These are phyloP conservation scores for Petunia hybrid DNA, from an alignment of 305 asterid species.

Conservation along the genomic window DNA sequence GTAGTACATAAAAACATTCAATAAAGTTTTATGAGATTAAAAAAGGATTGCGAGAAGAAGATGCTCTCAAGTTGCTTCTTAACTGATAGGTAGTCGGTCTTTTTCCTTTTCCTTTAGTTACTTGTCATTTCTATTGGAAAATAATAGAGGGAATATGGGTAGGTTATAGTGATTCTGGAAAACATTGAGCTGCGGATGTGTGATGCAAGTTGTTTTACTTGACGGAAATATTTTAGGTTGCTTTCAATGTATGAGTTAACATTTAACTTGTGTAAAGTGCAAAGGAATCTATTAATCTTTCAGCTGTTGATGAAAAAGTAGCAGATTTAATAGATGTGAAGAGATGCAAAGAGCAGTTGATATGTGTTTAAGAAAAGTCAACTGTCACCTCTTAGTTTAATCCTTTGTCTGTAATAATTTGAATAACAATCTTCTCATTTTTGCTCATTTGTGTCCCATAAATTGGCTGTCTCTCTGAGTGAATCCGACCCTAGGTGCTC, in stretches of 20 bases:
- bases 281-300: neutral
- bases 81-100: neutral
- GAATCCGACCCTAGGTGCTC: neutral
- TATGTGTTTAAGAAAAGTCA: neutral
- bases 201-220: neutral
- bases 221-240: neutral
- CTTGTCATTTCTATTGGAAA: neutral
- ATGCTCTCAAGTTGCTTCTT: neutral
- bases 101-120: neutral
- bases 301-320: neutral
- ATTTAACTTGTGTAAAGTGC: neutral
- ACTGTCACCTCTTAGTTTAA: neutral
- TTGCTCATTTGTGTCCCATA: neutral
- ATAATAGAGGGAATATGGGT: neutral
- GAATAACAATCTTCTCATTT: neutral
- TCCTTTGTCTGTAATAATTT: neutral
- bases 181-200: neutral
- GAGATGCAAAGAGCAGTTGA: neutral
- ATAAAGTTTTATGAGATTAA: slow-evolving; percentile 16
- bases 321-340: neutral
- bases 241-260: neutral
- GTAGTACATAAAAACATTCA: neutral
- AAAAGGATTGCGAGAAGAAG: neutral
- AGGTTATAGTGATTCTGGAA: neutral
- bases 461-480: neutral